Evolutionary conservation across 768 basidiomycete genomes (phyloP).

Genomic region (Mycena rosella): DNA sequence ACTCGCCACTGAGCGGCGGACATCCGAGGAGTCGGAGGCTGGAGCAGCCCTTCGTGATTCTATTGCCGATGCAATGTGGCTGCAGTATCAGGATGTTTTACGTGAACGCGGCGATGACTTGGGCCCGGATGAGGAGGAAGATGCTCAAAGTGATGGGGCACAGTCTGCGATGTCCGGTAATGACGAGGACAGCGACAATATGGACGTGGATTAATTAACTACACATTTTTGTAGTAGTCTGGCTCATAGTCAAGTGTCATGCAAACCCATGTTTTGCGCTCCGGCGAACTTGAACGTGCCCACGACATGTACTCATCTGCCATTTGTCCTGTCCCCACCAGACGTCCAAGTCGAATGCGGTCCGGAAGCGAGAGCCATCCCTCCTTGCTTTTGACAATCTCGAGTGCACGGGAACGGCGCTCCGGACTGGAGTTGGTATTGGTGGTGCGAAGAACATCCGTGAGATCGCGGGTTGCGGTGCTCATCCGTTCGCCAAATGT

Average conservation of each 20-base stretch:
- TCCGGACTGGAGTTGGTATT: slow-evolving; percentile 19
- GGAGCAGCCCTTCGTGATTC: too few species aligned
- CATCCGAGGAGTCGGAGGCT: too few species aligned
- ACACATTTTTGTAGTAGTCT: slow-evolving; percentile 1
- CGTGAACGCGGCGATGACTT: neutral
- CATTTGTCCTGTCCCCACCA: neutral
- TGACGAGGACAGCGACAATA: slow-evolving; percentile 1
- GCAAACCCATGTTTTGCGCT: slow-evolving; percentile 2
- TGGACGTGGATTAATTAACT: slow-evolving; percentile 12
- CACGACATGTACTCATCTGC: slow-evolving; percentile 10
- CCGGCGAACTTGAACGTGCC: neutral
- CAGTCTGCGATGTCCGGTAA: neutral
- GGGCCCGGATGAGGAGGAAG: slow-evolving; percentile 7
- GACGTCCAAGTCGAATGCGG: neutral
- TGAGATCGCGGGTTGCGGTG: slow-evolving; percentile 3
- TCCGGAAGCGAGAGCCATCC: neutral
- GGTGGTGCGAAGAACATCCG: slow-evolving; percentile 6
- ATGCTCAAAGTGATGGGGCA: neutral
- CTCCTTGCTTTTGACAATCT: neutral
- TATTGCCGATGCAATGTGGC: too few species aligned
- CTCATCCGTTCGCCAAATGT: too few species aligned
- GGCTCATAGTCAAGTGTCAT: neutral
- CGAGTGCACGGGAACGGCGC: slow-evolving; percentile 5
- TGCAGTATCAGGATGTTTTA: slow-evolving; percentile 14
- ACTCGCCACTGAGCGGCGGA: too few species aligned